phyloP scores from a whole-genome alignment of 1,139 yeast species.

The Martiniozyma asiatica region DNA sequence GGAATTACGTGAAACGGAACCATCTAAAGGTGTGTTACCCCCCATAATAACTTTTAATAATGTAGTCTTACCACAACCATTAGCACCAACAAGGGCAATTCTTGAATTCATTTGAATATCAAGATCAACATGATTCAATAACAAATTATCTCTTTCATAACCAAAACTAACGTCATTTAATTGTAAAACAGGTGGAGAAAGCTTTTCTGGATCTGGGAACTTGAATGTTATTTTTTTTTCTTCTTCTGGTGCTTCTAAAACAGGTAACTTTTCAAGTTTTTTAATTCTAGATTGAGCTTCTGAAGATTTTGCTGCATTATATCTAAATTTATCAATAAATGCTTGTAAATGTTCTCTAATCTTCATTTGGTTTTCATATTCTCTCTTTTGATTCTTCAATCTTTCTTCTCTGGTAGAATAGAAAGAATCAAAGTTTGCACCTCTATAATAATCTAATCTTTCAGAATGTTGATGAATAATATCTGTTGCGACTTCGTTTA shows the following conservation, averaged over 20 bases:
- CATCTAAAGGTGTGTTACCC: slow-evolving; percentile 55
- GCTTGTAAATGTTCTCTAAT: slow-evolving; percentile 85
- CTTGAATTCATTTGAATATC: slow-evolving; percentile 91
- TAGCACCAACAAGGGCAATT: slow-evolving; percentile 95
- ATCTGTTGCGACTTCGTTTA: slow-evolving; percentile 96
- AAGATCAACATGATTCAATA: slow-evolving; percentile 66
- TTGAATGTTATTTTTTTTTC: slow-evolving; percentile 75
- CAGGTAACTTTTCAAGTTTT: slow-evolving; percentile 86
- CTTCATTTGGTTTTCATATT: slow-evolving; percentile 95
- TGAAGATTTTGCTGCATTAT: slow-evolving; percentile 92
- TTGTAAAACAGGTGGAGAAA: slow-evolving; percentile 91
- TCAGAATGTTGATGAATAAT: slow-evolving; percentile 96
- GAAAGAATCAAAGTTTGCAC: slow-evolving; percentile 86
- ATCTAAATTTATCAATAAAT: slow-evolving; percentile 90
- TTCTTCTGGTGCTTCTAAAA: slow-evolving; percentile 89
- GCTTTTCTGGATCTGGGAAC: slow-evolving; percentile 88
- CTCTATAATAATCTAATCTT: slow-evolving; percentile 89
- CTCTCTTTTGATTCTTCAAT: slow-evolving; percentile 83
- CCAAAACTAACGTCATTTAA: slow-evolving; percentile 82
- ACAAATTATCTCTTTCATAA: slow-evolving; percentile 50
- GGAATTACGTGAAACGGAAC: slow-evolving; percentile 69
- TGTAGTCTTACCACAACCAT: slow-evolving; percentile 98
- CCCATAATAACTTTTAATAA: slow-evolving; percentile 78
- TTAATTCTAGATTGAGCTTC: slow-evolving; percentile 98
- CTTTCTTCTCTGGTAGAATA: slow-evolving; percentile 92